These are phyloP conservation scores for Neonectria faginata DNA, from an alignment of 2,329 filamentous ascomycete genomes.

Conservation along the genomic window DNA sequence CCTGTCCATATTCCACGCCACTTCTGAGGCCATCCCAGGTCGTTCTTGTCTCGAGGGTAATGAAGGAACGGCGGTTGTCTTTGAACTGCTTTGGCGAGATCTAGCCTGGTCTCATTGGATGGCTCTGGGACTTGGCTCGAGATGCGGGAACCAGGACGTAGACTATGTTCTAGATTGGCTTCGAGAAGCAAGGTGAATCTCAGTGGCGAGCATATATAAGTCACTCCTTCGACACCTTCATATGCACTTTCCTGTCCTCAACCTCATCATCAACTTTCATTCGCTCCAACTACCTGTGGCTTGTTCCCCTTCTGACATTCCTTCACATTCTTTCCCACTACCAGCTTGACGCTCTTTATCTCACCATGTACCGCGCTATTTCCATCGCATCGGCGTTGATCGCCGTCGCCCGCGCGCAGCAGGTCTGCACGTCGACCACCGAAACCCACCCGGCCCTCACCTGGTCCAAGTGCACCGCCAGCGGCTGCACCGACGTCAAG, in stretches of 20 bases:
- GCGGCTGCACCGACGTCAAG: slow-evolving; percentile 61
- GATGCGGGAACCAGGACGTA: neutral
- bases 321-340: slow-evolving; percentile 11
- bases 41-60: slow-evolving; percentile 6
- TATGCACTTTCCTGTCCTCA: neutral
- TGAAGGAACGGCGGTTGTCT: neutral
- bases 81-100: slow-evolving; percentile 19
- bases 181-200: neutral
- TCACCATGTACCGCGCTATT: slow-evolving; percentile 44
- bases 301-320: slow-evolving; percentile 26
- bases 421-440: slow-evolving; percentile 58
- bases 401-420: slow-evolving; percentile 55
- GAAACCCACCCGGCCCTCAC: slow-evolving; percentile 65
- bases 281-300: slow-evolving; percentile 33
- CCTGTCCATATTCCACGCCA: slow-evolving; percentile 25
- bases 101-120: neutral
- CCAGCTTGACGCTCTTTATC: slow-evolving; percentile 9
- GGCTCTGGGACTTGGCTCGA: neutral
- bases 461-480: slow-evolving; percentile 63
- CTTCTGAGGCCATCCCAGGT: slow-evolving; percentile 27
- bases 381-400: slow-evolving; percentile 42
- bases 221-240: neutral
- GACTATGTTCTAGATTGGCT: neutral
- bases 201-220: neutral
- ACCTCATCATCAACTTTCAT: slow-evolving; percentile 14